These are phyloP conservation scores for Kwoniella shandongensis DNA, from an alignment of 768 basidiomycete species.

Conservation along the genomic window DNA sequence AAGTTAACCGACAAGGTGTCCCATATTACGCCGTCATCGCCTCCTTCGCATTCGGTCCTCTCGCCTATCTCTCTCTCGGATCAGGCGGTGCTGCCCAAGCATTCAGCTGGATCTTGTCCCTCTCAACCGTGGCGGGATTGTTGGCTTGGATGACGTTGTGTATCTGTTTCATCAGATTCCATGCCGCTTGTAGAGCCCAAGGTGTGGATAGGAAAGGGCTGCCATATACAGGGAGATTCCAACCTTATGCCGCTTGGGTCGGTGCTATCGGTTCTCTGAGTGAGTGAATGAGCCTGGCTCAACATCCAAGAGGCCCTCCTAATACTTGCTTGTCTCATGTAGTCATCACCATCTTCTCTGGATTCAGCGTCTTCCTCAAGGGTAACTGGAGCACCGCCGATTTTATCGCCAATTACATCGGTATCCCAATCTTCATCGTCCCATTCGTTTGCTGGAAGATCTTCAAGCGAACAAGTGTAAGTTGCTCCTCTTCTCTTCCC, in stretches of 20 bases:
- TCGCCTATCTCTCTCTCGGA: conserved; percentile 28
- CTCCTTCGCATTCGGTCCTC: conserved; percentile 19
- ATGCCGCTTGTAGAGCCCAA: conserved; percentile 19
- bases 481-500: neutral
- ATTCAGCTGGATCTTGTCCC: conserved; percentile 35
- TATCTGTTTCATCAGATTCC: conserved; percentile 12
- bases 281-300: neutral
- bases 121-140: conserved; percentile 27
- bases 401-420: conserved; percentile 41
- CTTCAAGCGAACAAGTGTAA: conserved; percentile 25
- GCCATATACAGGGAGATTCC: conserved; percentile 17
- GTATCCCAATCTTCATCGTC: conserved; percentile 34
- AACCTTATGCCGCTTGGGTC: conserved; percentile 36
- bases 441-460: conserved; percentile 40
- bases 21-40: conserved; percentile 46
- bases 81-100: conserved; percentile 26
- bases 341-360: conserved; percentile 38
- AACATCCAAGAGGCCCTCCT: too few relatives aligned
- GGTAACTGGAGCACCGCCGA: conserved; percentile 30
- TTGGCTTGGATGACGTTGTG: conserved; percentile 33
- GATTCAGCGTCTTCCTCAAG: conserved; percentile 41
- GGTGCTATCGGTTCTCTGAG: conserved; percentile 17
- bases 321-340: neutral
- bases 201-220: conserved; percentile 12
- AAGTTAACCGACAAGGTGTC: conserved; percentile 44